Evolutionary conservation across 2,329 filamentous ascomycete species (phyloP).

Genomic region (Coniella lustricola): DNA sequence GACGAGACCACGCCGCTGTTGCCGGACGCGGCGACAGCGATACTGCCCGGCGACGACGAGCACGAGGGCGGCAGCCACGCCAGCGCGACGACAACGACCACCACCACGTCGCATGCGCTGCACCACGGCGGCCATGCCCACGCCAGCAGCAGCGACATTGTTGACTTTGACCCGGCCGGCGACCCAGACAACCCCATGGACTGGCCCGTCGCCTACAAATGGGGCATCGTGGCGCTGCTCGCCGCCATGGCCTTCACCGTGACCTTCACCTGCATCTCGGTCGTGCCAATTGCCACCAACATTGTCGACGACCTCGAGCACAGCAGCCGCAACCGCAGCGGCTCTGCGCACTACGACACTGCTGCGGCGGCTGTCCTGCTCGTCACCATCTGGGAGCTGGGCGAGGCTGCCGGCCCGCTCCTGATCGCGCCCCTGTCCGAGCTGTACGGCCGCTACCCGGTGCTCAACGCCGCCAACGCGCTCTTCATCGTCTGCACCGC

Average conservation of each 20-base stretch:
- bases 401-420: constrained; percentile 53
- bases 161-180: constrained; percentile 39
- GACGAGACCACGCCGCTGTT: constrained; percentile 29
- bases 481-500: constrained; percentile 44
- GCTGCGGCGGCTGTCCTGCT: constrained; percentile 51
- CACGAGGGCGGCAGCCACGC: not conserved
- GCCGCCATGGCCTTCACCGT: constrained; percentile 50
- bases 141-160: constrained; percentile 25
- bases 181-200: constrained; percentile 46
- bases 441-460: constrained; percentile 46
- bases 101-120: constrained; percentile 12
- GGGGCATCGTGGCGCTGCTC: constrained; percentile 44
- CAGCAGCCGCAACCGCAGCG: not conserved
- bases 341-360: constrained; percentile 22
- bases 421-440: constrained; percentile 59
- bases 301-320: constrained; percentile 44
- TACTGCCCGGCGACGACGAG: constrained; percentile 18
- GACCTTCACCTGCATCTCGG: constrained; percentile 50
- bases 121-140: constrained; percentile 15
- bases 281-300: constrained; percentile 45
- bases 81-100: too few species aligned
- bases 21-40: constrained; percentile 20
- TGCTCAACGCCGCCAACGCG: constrained; percentile 47
- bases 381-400: constrained; percentile 65
- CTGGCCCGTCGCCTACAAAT: constrained; percentile 47